Evolutionary conservation across 805 yeast species (phyloP).

Genomic region (Priceomyces fermenticarens): DNA sequence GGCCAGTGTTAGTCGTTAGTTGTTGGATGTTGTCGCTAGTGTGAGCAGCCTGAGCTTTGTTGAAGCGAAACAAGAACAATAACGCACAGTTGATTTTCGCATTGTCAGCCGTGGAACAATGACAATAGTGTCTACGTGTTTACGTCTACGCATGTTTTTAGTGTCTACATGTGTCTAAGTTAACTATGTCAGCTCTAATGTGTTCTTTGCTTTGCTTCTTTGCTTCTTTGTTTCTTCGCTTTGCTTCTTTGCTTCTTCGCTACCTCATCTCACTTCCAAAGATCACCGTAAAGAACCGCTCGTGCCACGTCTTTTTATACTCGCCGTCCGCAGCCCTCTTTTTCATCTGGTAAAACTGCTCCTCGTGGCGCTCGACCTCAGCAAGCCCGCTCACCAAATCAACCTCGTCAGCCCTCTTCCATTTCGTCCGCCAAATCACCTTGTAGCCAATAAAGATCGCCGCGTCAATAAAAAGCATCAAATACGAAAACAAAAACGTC

Average conservation of each 20-base stretch:
- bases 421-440: constrained; percentile 34
- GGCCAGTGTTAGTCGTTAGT: too few relatives aligned
- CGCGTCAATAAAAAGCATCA: constrained; percentile 41
- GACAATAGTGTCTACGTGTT: too few relatives aligned
- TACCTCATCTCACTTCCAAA: constrained; percentile 23
- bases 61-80: too few relatives aligned
- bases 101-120: too few relatives aligned
- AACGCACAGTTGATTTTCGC: too few relatives aligned
- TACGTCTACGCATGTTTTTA: too few relatives aligned
- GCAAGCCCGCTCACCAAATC: constrained; percentile 37
- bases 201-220: background rate
- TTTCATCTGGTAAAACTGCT: constrained; percentile 17
- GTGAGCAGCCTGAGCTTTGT: too few relatives aligned
- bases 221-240: background rate
- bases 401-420: constrained; percentile 27
- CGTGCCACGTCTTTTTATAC: constrained; percentile 12
- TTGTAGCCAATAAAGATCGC: constrained; percentile 34
- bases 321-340: constrained; percentile 17
- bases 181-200: too few relatives aligned
- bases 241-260: background rate
- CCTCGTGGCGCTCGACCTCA: constrained; percentile 40
- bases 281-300: constrained; percentile 15
- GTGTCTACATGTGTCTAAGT: too few relatives aligned
- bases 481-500: constrained; percentile 41
- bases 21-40: too few relatives aligned